Conservation (phyloP, 2,329 filamentous ascomycete species). For the Pseudogymnoascus sp. region DNA sequence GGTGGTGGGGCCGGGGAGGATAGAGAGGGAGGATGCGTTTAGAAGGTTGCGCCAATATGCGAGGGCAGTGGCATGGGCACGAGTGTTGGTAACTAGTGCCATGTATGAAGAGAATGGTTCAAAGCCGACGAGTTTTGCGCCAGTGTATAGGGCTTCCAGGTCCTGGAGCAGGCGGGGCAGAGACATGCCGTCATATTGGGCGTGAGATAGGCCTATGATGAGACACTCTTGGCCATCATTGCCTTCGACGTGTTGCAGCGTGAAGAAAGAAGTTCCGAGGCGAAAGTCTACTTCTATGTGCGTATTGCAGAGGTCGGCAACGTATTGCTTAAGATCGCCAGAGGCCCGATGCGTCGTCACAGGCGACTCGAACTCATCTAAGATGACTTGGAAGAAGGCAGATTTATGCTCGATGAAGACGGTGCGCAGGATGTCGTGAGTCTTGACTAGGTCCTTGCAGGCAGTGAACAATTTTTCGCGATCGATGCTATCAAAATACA, state of each 20-base stretch:
- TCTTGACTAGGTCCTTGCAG: slow-evolving; percentile 25
- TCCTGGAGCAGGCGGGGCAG: slow-evolving; percentile 29
- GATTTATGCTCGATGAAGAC: slow-evolving; percentile 30
- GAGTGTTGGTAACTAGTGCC: background rate
- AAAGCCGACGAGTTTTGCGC: slow-evolving; percentile 20
- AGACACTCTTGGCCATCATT: slow-evolving; percentile 27
- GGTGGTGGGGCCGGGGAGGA: slow-evolving; percentile 12
- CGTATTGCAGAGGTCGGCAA: slow-evolving; percentile 24
- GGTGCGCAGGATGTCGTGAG: slow-evolving; percentile 32
- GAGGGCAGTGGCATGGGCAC: background rate
- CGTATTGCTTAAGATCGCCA: slow-evolving; percentile 27
- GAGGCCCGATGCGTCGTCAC: slow-evolving; percentile 22
- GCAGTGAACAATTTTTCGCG: slow-evolving; percentile 19
- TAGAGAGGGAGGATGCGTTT: slow-evolving; percentile 27
- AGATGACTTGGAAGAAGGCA: slow-evolving; percentile 28
- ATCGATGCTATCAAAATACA: slow-evolving; percentile 29
- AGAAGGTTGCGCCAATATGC: slow-evolving; percentile 39
- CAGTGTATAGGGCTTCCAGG: slow-evolving; percentile 28
- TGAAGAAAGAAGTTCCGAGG: slow-evolving; percentile 32
- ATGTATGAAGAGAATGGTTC: slow-evolving; percentile 35
- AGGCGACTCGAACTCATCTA: slow-evolving; percentile 27
- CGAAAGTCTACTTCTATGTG: slow-evolving; percentile 31
- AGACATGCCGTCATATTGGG: slow-evolving; percentile 58
- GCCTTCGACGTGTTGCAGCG: slow-evolving; percentile 21
- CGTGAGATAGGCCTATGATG: slow-evolving; percentile 42